A percentile compares a stretch with the other conserved stretches of the same genome.
Conservation (phyloP, 495 filamentous ascomycete species). For the Neurospora sp. region DNA sequence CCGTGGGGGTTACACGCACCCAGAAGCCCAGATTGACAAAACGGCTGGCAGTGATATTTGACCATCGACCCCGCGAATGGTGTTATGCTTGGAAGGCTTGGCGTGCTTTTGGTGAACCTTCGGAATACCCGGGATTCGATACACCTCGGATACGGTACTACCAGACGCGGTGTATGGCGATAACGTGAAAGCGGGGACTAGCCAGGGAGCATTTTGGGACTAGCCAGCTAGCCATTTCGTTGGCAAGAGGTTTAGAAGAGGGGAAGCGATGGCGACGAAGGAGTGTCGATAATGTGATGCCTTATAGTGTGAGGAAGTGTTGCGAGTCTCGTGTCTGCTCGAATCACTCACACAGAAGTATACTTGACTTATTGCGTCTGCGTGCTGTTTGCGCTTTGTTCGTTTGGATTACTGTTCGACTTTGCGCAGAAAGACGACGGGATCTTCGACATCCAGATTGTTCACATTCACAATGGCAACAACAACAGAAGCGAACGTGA, state of each 20-base stretch:
- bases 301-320: neutral
- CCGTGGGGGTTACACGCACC: neutral
- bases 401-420: neutral
- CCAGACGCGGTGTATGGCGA: neutral
- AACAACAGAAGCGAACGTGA: neutral
- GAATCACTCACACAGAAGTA: neutral
- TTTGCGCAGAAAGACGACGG: neutral
- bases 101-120: neutral
- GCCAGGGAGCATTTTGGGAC: too few relatives aligned
- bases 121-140: neutral
- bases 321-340: neutral
- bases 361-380: neutral
- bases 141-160: neutral
- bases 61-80: constrained; percentile 4
- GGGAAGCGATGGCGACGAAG: neutral
- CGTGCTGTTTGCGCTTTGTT: neutral
- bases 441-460: neutral
- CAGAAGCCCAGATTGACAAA: neutral
- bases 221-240: too few relatives aligned
- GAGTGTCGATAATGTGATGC: neutral
- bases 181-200: neutral
- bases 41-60: neutral
- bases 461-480: neutral
- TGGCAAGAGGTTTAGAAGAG: neutral
- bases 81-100: constrained; percentile 2